These are phyloP conservation scores for Globisporangium heterothallicum DNA, from an alignment of 352 stramenopile genomes.

Conservation along the genomic window DNA sequence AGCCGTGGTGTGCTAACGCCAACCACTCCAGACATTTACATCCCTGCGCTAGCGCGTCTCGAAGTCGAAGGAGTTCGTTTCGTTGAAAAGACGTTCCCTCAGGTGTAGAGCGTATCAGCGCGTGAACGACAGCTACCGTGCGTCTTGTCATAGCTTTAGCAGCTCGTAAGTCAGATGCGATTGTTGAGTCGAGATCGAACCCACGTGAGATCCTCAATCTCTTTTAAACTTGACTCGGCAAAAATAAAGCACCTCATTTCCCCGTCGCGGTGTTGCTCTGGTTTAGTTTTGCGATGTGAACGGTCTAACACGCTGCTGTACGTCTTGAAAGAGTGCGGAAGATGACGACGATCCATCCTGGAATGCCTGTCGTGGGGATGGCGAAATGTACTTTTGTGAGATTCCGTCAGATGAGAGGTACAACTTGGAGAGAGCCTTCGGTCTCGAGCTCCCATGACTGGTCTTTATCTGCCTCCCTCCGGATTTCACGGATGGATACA, in stretches of 20 bases:
- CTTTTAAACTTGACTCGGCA: too few species aligned
- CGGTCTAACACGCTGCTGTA: constrained; percentile 11
- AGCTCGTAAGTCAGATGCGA: too few species aligned
- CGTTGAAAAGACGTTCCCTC: constrained; percentile 70
- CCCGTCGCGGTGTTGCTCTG: neutral
- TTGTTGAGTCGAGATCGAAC: too few species aligned
- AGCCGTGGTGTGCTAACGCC: constrained; percentile 84
- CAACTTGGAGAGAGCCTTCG: constrained; percentile 51
- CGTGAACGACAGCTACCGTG: neutral
- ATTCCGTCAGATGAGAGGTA: constrained; percentile 72
- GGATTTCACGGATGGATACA: constrained; percentile 43
- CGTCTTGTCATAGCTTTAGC: neutral
- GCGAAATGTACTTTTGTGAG: constrained; percentile 62
- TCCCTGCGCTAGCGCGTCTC: constrained; percentile 71
- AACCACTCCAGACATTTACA: constrained; percentile 88
- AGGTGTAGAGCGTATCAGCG: constrained; percentile 12
- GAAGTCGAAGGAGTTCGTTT: constrained; percentile 87
- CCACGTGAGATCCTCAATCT: too few species aligned
- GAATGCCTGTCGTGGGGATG: constrained; percentile 23
- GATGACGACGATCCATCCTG: constrained; percentile 7
- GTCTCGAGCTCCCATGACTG: constrained; percentile 38
- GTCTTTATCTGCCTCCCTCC: constrained; percentile 60
- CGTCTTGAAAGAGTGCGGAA: constrained; percentile 7
- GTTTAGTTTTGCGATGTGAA: constrained; percentile 12
- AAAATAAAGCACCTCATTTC: neutral